Conservation (phyloP, 352 stramenopile genomes). For the Phytophthora sp. region DNA sequence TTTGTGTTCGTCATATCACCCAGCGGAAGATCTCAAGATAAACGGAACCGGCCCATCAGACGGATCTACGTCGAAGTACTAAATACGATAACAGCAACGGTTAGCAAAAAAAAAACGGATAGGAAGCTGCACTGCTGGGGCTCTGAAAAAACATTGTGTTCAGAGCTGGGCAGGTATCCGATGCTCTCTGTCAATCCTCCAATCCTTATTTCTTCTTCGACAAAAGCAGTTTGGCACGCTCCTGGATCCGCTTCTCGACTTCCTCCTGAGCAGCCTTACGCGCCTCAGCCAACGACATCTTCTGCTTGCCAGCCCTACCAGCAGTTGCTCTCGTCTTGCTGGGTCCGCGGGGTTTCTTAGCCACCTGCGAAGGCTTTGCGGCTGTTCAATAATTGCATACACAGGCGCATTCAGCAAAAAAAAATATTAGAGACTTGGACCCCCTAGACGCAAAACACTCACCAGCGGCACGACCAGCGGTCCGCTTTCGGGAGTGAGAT, state of each 20-base stretch:
- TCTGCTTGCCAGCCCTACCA: slow-evolving; percentile 36
- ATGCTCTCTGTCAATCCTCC: background rate
- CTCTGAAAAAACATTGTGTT: slow-evolving; percentile 17
- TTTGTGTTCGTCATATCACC: background rate
- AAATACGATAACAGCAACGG: background rate
- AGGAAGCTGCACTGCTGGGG: background rate
- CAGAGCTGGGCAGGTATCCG: slow-evolving; percentile 1
- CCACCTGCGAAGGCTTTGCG: slow-evolving; percentile 44
- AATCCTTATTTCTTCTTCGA: slow-evolving; percentile 65
- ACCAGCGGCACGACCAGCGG: slow-evolving; percentile 37
- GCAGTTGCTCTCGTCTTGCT: slow-evolving; percentile 37
- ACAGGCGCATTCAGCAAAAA: slow-evolving; percentile 35
- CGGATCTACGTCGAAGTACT: no score
- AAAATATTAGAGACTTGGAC: slow-evolving; percentile 22
- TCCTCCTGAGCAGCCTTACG: slow-evolving; percentile 74
- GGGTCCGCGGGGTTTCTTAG: slow-evolving; percentile 60
- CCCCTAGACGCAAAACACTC: slow-evolving; percentile 29
- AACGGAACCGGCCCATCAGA: background rate
- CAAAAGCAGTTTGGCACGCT: slow-evolving; percentile 59
- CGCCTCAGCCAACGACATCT: slow-evolving; percentile 68
- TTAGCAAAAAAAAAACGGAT: background rate
- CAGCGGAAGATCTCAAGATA: background rate
- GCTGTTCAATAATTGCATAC: slow-evolving; percentile 19
- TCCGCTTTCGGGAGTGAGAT: slow-evolving; percentile 37
- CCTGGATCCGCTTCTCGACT: slow-evolving; percentile 71